These are phyloP conservation scores for Cladobotryum protrusum DNA, from an alignment of 2,329 filamentous ascomycete species.

Conservation along the genomic window DNA sequence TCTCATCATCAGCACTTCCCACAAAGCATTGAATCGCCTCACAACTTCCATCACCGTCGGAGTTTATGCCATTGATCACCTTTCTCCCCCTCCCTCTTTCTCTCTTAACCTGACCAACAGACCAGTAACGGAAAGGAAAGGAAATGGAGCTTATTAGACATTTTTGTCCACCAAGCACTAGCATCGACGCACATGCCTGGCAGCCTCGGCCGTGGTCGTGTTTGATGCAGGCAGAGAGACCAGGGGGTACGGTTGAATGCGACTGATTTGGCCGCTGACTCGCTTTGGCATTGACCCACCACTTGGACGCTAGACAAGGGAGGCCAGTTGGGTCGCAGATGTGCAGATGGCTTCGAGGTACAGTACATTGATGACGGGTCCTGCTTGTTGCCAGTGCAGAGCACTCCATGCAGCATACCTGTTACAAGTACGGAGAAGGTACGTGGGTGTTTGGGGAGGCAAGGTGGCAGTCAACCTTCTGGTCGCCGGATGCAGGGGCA, in stretches of 20 bases:
- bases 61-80: too few relatives aligned
- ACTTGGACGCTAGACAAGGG: constrained; percentile 9
- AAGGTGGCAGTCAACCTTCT: neutral
- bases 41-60: too few relatives aligned
- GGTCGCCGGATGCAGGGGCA: constrained; percentile 9
- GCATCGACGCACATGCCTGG: constrained; percentile 21
- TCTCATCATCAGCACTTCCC: too few relatives aligned
- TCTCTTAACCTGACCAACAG: constrained; percentile 5
- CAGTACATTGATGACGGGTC: neutral
- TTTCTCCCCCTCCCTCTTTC: neutral
- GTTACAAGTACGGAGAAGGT: neutral
- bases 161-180: neutral
- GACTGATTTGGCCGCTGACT: constrained; percentile 23
- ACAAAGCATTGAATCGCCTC: too few relatives aligned
- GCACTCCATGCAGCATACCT: too few relatives aligned
- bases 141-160: neutral
- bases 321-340: neutral
- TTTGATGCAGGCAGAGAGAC: constrained; percentile 17
- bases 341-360: constrained; percentile 9
- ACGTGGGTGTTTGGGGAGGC: constrained; percentile 1
- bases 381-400: neutral
- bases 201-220: constrained; percentile 22
- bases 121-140: constrained; percentile 1
- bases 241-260: constrained; percentile 11
- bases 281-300: constrained; percentile 24